phyloP scores from a whole-genome alignment of 139 green algal species.

The Chlamydomonas schloesseri region DNA sequence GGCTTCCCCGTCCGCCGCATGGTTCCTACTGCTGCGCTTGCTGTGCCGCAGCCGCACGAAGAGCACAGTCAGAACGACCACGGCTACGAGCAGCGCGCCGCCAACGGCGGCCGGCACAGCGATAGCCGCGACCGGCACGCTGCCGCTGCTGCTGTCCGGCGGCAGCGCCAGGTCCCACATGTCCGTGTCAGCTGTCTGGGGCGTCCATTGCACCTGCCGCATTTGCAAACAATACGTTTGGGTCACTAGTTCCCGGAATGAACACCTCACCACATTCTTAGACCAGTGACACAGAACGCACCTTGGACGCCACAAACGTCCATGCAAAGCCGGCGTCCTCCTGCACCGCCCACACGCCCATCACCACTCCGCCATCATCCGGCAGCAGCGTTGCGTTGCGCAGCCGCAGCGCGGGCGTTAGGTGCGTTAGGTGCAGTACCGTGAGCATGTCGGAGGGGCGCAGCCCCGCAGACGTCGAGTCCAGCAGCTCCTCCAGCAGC shows the following conservation, averaged over 20 bases:
- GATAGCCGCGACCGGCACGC: not conserved
- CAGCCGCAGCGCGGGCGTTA: not conserved
- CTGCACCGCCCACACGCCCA: not conserved
- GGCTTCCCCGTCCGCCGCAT: no score
- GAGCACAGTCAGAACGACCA: not conserved
- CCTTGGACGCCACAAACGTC: no score
- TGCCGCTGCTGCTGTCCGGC: not conserved
- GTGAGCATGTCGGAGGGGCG: slow-evolving; percentile 1
- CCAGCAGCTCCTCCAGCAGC: not conserved
- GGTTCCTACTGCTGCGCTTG: no score
- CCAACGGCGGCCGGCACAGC: not conserved
- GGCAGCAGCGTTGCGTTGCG: not conserved
- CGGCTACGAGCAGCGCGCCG: not conserved
- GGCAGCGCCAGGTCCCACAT: not conserved
- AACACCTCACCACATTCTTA: no score
- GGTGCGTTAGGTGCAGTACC: not conserved
- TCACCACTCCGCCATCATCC: not conserved
- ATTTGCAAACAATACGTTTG: no score
- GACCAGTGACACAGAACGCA: no score
- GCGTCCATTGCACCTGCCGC: no score
- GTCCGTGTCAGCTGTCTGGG: not conserved
- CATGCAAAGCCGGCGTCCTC: no score
- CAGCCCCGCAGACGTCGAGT: not conserved
- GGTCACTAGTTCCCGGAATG: no score
- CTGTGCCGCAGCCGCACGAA: not conserved